Conservation (phyloP, 169 alveolate species). For the Babesia sp. region DNA sequence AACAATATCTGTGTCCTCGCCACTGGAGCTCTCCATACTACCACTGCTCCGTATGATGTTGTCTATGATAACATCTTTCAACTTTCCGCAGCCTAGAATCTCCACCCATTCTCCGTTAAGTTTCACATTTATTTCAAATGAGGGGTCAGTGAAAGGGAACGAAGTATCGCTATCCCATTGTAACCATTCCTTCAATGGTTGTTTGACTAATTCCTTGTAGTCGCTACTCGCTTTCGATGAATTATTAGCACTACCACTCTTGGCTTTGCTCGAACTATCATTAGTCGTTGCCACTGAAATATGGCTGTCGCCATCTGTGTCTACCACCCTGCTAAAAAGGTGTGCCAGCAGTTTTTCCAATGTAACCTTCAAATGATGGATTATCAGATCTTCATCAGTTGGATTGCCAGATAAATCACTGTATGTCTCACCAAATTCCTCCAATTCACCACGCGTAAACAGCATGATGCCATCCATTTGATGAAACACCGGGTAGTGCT, state of each 20-base stretch:
- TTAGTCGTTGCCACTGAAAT: background rate
- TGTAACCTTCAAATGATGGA: constrained; percentile 68
- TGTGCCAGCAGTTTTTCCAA: constrained; percentile 79
- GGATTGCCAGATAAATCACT: background rate
- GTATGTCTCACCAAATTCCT: constrained; percentile 28
- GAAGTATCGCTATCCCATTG: constrained; percentile 86
- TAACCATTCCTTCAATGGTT: constrained; percentile 20
- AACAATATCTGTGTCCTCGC: background rate
- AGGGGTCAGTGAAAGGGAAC: constrained; percentile 92
- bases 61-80: constrained; percentile 81
- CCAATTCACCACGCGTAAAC: constrained; percentile 44
- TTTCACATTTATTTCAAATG: constrained; percentile 85
- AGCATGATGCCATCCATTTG: constrained; percentile 85
- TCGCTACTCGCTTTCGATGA: background rate
- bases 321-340: constrained; percentile 71
- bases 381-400: constrained; percentile 18
- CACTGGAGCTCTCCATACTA: background rate
- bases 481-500: constrained; percentile 93
- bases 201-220: background rate
- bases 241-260: background rate
- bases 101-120: constrained; percentile 84
- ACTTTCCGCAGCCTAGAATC: constrained; percentile 90
- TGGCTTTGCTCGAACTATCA: background rate
- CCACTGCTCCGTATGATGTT: constrained; percentile 34
- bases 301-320: background rate